Evolutionary conservation across 2,329 filamentous ascomycete species (phyloP).

Genomic region (Verticillium longisporum): DNA sequence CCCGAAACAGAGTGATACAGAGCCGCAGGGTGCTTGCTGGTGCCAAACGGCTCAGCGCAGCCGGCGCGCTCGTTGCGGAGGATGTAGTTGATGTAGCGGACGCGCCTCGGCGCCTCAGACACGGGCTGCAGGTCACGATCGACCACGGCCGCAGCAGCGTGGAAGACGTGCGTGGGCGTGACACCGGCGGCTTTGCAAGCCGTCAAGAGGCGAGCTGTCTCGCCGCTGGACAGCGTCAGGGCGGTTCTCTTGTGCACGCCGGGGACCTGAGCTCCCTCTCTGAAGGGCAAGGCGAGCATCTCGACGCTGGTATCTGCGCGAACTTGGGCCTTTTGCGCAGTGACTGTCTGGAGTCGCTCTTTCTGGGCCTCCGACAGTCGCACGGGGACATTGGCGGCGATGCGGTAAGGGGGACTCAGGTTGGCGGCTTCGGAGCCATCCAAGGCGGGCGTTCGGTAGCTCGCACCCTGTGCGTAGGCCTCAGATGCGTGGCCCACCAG

Average conservation of each 20-base stretch:
- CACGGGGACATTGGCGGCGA: conserved; percentile 15
- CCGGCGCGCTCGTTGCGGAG: conserved; percentile 21
- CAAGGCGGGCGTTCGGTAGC: conserved; percentile 8
- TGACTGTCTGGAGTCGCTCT: conserved; percentile 8
- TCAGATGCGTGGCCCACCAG: conserved; percentile 16
- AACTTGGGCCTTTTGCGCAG: conserved; percentile 1
- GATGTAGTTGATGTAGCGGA: conserved; percentile 22
- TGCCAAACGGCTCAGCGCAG: conserved; percentile 17
- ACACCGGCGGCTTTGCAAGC: conserved; percentile 13
- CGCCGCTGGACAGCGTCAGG: conserved; percentile 7
- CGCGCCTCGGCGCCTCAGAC: not conserved
- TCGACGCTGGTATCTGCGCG: conserved; percentile 1
- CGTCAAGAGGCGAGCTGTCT: conserved; percentile 13
- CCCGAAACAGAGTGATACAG: conserved; percentile 24
- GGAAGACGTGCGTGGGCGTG: conserved; percentile 24
- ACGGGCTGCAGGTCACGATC: conserved; percentile 17
- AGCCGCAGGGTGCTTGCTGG: conserved; percentile 14
- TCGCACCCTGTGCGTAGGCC: conserved; percentile 11
- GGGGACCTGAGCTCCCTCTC: conserved; percentile 8
- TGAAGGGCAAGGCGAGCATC: conserved; percentile 15
- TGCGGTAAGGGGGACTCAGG: conserved; percentile 19
- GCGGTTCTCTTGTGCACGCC: conserved; percentile 18
- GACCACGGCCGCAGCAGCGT: conserved; percentile 21
- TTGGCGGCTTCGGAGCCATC: conserved; percentile 13
- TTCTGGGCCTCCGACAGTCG: conserved; percentile 8